Evolutionary conservation across 345 rosid genomes (phyloP), one percentile per base, ranked within the genome.

Genomic region (Firmiana major): DNA sequence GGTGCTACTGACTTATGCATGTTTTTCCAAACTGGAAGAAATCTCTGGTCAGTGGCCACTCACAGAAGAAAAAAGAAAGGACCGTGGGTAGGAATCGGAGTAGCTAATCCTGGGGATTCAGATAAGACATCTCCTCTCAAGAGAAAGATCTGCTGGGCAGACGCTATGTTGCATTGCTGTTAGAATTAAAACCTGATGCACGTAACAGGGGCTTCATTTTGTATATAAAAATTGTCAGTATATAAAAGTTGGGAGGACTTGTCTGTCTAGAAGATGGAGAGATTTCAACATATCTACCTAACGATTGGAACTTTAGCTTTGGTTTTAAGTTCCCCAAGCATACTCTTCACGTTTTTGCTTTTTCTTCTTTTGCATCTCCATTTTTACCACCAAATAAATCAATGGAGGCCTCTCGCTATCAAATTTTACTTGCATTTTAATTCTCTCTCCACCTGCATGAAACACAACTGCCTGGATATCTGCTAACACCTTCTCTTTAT

Each of bases 231-330:
- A 11, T 24, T 57, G 4, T 62, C 10, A 31, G 21, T 15, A 31
- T 21, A 57, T 57, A 57, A 9, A 57, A 64, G 79, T 77, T 64
- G 79, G 55, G 86, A 71, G 77, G 65, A 66, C 42, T n/a, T 17
- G 3, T 13, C 79, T 65, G 73, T 83, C 75, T 31, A 49, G 24
- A 55, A 63, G 92, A 89, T 79, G 75, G 78, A n/a, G 90, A 89
- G 79, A 42, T 82, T 68, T 73, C 81, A 90, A 79, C 91, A 77
- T 59, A 69, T 88, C 60, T 79, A 85, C 89, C 93, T 70, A 88
- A 88, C 40, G 85, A 22, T 78, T 63, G 51, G 15, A 57, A 71
- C 75, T 66, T 45, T 86, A 66, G 38, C 89, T 85, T 86, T 12
- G 79, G 66, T 74, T 66, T 63, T 17, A 84, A 84, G 75, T 87